Evolutionary conservation across 1,139 yeast species (phyloP).

Genomic region (Petasospora fabianii): DNA sequence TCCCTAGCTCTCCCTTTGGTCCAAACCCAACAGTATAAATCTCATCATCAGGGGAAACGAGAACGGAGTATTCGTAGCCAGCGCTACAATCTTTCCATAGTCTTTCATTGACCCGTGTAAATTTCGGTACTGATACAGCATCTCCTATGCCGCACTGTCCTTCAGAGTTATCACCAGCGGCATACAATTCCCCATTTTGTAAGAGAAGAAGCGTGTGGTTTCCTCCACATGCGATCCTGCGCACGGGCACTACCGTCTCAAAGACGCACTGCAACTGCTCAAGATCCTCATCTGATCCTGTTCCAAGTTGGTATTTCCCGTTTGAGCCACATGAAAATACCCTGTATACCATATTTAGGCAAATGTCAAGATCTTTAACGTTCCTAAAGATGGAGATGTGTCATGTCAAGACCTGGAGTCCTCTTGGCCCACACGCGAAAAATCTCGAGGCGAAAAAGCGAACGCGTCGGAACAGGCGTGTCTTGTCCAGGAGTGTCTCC

Average conservation of each 20-base stretch:
- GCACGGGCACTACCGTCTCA: constrained; percentile 27
- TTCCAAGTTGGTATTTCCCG: constrained; percentile 75
- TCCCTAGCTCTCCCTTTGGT: constrained; percentile 71
- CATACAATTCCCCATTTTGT: constrained; percentile 48
- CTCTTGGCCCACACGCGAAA: no score
- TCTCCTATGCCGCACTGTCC: constrained; percentile 44
- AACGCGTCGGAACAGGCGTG: no score
- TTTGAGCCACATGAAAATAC: constrained; percentile 72
- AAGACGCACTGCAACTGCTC: constrained; percentile 29
- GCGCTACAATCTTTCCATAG: constrained; percentile 49
- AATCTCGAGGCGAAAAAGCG: no score
- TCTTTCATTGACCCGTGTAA: constrained; percentile 31
- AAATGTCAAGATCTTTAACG: no score
- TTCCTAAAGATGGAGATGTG: no score
- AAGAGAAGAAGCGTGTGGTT: constrained; percentile 72
- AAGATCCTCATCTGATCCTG: constrained; percentile 53
- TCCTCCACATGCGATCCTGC: constrained; percentile 69
- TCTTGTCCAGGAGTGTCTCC: no score
- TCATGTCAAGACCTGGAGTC: no score
- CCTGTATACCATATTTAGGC: constrained; percentile 22
- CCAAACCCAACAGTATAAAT: constrained; percentile 62
- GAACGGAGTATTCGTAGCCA: constrained; percentile 77
- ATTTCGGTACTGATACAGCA: constrained; percentile 14
- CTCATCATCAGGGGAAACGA: constrained; percentile 40
- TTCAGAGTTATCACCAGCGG: constrained; percentile 54